A percentile compares a stretch with the other conserved stretches of the same genome.
phyloP scores from a whole-genome alignment of 1,284 basidiomycete species.

The Cutaneotrichosporon dermatis region DNA sequence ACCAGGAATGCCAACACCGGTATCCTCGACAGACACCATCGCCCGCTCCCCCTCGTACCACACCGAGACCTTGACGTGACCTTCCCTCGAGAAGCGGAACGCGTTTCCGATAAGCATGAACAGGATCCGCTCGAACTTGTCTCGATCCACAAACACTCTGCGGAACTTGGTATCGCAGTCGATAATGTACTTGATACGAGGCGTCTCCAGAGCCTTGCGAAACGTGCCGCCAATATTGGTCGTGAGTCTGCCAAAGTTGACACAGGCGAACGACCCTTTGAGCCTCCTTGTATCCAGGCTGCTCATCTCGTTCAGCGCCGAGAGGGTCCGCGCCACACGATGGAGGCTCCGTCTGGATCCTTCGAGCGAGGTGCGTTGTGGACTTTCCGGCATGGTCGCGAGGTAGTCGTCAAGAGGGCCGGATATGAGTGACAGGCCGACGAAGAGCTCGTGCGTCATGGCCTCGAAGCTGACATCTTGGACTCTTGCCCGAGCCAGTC shows the following conservation, averaged over 20 bases:
- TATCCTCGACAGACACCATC: constrained; percentile 44
- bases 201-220: constrained; percentile 9
- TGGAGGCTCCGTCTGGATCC: constrained; percentile 35
- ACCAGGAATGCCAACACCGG: constrained; percentile 47
- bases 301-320: constrained; percentile 45
- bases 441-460: constrained; percentile 46
- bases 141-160: constrained; percentile 45
- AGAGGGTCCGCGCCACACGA: constrained; percentile 41
- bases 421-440: constrained; percentile 47
- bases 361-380: no score
- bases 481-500: neutral
- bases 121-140: constrained; percentile 52
- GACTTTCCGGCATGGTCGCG: constrained; percentile 17
- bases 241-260: constrained; percentile 38
- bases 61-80: constrained; percentile 29
- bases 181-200: constrained; percentile 37
- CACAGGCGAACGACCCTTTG: constrained; percentile 44
- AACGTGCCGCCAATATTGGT: no score
- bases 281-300: constrained; percentile 43
- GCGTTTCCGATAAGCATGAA: constrained; percentile 49
- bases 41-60: constrained; percentile 26
- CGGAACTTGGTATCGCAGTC: constrained; percentile 39
- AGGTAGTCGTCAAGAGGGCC: constrained; percentile 42
- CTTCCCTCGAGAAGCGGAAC: constrained; percentile 43
- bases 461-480: constrained; percentile 42